These are phyloP conservation scores for Phytomonas serpens DNA, from an alignment of 208 protist species.

Conservation along the genomic window DNA sequence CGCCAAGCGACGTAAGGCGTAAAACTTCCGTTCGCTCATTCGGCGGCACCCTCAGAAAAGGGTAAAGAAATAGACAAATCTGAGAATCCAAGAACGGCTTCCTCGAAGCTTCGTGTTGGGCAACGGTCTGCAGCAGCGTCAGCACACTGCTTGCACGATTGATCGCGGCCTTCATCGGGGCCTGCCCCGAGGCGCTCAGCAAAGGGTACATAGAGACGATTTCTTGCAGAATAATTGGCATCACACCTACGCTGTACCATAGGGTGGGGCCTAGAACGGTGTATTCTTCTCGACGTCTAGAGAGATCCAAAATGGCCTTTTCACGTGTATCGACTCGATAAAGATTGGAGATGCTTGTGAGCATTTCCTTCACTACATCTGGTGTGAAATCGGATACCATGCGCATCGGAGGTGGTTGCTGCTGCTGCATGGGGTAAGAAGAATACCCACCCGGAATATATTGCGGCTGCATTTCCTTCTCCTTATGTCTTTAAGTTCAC, in stretches of 20 bases:
- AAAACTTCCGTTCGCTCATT: constrained; percentile 95
- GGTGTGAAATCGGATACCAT: constrained; percentile 8
- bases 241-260: constrained; percentile 97
- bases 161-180: constrained; percentile 51
- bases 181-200: constrained; percentile 63
- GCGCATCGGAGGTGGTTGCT: constrained; percentile 9
- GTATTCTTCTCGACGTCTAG: constrained; percentile 93
- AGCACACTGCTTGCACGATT: constrained; percentile 98
- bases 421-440: constrained; percentile 5
- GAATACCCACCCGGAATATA: neutral
- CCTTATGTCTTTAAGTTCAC: neutral
- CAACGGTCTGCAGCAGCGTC: constrained; percentile 98
- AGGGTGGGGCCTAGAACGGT: constrained; percentile 93
- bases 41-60: constrained; percentile 97
- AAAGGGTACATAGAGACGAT: constrained; percentile 98
- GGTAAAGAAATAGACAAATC: constrained; percentile 99
- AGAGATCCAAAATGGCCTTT: constrained; percentile 89
- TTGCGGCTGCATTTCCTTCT: constrained; percentile 9
- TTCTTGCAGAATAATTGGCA: constrained; percentile 98
- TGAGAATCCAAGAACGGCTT: constrained; percentile 97
- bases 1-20: constrained; percentile 96
- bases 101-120: constrained; percentile 95
- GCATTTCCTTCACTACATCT: constrained; percentile 22
- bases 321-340: constrained; percentile 82
- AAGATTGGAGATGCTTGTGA: constrained; percentile 43